Conservation (phyloP, 2,329 filamentous ascomycete genomes). For the Aureobasidium subglaciale region DNA sequence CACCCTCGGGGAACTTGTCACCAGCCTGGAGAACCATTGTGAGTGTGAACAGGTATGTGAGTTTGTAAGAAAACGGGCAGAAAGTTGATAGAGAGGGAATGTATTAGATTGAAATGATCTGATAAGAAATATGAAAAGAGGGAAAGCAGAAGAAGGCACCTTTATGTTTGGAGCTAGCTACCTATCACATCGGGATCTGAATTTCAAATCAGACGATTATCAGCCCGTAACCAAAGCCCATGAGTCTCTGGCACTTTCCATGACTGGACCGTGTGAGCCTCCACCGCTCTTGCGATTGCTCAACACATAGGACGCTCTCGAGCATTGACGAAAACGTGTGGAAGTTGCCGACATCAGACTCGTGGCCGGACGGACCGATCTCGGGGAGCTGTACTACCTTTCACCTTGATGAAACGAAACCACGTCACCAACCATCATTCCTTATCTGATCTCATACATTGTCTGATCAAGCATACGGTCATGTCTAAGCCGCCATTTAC, state of each 20-base stretch:
- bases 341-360: not conserved
- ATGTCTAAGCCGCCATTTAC: conserved; percentile 62
- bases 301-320: not conserved
- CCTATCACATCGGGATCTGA: not conserved
- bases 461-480: not conserved
- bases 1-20: conserved; percentile 73
- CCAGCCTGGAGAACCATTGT: conserved; percentile 67
- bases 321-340: not conserved
- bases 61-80: not conserved
- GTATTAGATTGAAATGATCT: not conserved
- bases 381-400: not conserved
- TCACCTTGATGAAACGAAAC: conserved; percentile 3
- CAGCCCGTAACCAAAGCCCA: not conserved
- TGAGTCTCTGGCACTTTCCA: conserved; percentile 14
- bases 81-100: not conserved
- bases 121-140: not conserved
- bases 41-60: conserved; percentile 15
- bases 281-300: not conserved
- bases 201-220: conserved; percentile 12
- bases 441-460: not conserved
- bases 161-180: not conserved
- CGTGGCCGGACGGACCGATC: not conserved
- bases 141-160: not conserved
- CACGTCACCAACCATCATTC: not conserved
- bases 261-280: not conserved